Base-by-base conservation (phyloP, 257 asterid genomes). In the Plantago elongata region DNA sequence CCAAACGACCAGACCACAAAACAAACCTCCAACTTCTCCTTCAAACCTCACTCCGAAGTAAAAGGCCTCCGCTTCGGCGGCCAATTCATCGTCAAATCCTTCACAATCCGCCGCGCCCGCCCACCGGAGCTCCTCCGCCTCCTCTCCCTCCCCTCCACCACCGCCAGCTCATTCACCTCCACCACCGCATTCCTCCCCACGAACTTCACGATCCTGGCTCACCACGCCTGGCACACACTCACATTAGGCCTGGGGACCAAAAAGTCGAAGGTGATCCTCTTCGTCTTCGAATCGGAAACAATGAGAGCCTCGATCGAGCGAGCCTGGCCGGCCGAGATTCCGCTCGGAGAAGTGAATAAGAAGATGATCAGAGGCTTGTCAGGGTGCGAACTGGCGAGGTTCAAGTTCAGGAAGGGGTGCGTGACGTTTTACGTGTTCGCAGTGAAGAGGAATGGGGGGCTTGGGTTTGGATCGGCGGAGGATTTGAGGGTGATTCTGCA, bases 181-280 rank as follows among this genome's bases (percentile, higher is more conserved):
- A 78, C 90, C 62, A 78, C 95, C 50, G 87, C 88, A 0, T 93
- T 71, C 71, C 63, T 93, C 45, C 97, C 99, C 7, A 89, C 96
- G 13, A 93, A 93, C 67, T 93, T 93, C 84, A 93, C 99, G 18
- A 93, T 93, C 71, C 83, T 93, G 22, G 99, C 99, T 0, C 99
- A 93, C 76, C 94, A 84, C 67, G 99, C 99, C 7, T 93, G 99
- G 97, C 96, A 93, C 72, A 93, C 99, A 0, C 84, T 93, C 12
- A 89, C 99, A 0, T 68, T 93, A 3, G 97, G 99, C 40, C 84
- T 93, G 0, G 97, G 99, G 4, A 93, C 99, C 13, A 85, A 77
- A 79, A 93, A 89, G 57, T 89, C 99, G 8, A 93, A 89, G 70
- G 92, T 89, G 1, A 69, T 85, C 13, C 54, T 89, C 11, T 93